Base-by-base conservation (phyloP, 225 moss, liverwort and hornwort species). In the Polytrichum commune region DNA sequence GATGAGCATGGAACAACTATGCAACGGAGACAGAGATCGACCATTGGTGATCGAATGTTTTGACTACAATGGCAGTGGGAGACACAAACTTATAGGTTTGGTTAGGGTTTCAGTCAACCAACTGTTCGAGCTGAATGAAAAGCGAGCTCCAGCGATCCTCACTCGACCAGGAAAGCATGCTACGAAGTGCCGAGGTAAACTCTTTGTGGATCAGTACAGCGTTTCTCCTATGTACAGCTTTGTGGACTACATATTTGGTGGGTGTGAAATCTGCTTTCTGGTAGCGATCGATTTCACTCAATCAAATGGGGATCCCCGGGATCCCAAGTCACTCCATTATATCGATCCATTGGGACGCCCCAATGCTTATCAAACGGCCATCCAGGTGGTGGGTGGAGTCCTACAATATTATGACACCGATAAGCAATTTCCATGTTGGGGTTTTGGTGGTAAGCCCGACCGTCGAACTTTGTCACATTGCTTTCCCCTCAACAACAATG, bases 211-310 rank as follows among this genome's bases (percentile, higher is more conserved):
- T 23, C 46, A 66, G 27, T 85, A 78, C 64, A 28, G 20, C 9
- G 68, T 89, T 33, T 74, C 81, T 35, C 89, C 85, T 23, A 76
- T 78, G 62, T 73, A 83, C 55, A 89, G 85, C 72, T 89, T 89
- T 54, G 64, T 89, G 19, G 89, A 89, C 70, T 89, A 85, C 32
- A 72, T 89, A 8, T 54, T 72, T 53, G 89, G 89, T 70, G 89
- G 89, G 19, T 89, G 89, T 73, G 89, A 89, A 77, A 83, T 89
- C 60, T 85, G 78, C 67, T 89, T 85, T 71, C 80, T 89, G 89
- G 89, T 89, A 66, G 89, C 89, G 9, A 85, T 89, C 54, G 89
- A 89, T 67, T 89, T 89, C 54, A 89, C 89, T 30, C 84, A 80
- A 53, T 89, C 89, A 5, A 89, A 89, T 68, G 89, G 89, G 75